These are phyloP conservation scores for Peribolospora baueri DNA, from an alignment of 768 basidiomycete genomes.

Conservation along the genomic window DNA sequence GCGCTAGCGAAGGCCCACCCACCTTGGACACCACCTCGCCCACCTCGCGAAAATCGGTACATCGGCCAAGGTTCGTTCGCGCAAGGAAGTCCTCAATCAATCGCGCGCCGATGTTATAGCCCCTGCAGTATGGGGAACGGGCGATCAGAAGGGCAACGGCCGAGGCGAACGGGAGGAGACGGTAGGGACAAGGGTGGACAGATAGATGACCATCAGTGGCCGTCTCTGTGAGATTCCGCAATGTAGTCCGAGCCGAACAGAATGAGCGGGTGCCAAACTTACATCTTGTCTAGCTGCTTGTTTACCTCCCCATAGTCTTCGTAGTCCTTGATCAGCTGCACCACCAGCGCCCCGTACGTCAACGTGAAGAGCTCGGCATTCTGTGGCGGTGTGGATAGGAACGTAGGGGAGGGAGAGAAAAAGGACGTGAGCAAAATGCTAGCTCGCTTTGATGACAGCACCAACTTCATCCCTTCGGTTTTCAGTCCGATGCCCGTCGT, in stretches of 20 bases:
- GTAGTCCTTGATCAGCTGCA: conserved; percentile 95
- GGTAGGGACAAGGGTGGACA: too few relatives aligned
- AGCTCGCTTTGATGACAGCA: neutral
- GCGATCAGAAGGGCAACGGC: neutral
- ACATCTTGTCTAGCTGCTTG: conserved; percentile 79
- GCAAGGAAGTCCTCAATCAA: conserved; percentile 95
- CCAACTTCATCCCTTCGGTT: neutral
- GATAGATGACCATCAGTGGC: too few relatives aligned
- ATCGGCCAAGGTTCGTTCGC: conserved; percentile 69
- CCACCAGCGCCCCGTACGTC: conserved; percentile 91
- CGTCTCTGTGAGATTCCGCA: too few relatives aligned
- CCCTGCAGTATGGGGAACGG: conserved; percentile 32
- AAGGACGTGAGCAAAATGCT: neutral
- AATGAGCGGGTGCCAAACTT: conserved; percentile 2
- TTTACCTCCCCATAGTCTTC: conserved; percentile 72
- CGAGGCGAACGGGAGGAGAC: neutral
- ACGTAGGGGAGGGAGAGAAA: neutral
- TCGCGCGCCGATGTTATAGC: conserved; percentile 88
- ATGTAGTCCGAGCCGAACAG: neutral
- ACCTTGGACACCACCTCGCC: conserved; percentile 93
- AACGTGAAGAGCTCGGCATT: conserved; percentile 92
- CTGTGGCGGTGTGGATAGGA: neutral
- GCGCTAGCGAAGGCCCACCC: conserved; percentile 10
- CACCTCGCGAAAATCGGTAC: conserved; percentile 75
- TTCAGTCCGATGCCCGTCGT: neutral